Evolutionary conservation across 2,329 filamentous ascomycete genomes (phyloP).

Genomic region (Alternaria rosae): DNA sequence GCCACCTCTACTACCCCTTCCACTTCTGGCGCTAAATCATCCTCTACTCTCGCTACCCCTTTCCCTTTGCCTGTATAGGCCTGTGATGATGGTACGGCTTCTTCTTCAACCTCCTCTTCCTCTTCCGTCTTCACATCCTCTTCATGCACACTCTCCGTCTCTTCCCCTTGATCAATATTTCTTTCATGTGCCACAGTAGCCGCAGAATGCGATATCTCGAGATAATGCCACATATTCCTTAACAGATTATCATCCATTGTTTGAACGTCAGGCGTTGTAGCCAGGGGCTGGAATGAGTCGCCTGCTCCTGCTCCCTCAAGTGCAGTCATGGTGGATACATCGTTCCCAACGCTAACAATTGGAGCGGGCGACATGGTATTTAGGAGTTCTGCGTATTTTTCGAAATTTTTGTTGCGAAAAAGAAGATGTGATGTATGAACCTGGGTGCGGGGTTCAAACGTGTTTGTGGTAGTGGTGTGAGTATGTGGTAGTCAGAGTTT

Average conservation of each 20-base stretch:
- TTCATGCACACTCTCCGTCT: neutral
- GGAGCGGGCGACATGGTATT: too few species aligned
- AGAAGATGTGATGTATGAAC: neutral
- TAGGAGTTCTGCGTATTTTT: neutral
- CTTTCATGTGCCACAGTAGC: too few species aligned
- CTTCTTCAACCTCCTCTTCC: neutral
- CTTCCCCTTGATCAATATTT: neutral
- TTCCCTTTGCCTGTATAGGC: too few species aligned
- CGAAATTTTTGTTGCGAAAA: fast-evolving
- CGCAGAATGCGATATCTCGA: neutral
- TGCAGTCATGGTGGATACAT: too few species aligned
- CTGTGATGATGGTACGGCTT: too few species aligned
- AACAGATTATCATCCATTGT: neutral
- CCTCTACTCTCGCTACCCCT: too few species aligned
- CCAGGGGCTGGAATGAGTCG: neutral
- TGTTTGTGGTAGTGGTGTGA: neutral
- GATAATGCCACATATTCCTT: neutral
- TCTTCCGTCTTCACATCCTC: neutral
- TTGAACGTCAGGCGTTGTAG: neutral
- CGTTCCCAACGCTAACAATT: too few species aligned
- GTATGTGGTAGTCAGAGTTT: neutral
- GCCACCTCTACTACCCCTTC: neutral
- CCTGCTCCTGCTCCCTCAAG: too few species aligned
- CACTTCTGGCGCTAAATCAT: too few species aligned
- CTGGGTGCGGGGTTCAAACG: neutral